Evolutionary conservation across 352 stramenopile species (phyloP).

Genomic region (Phytophthora fragariae): DNA sequence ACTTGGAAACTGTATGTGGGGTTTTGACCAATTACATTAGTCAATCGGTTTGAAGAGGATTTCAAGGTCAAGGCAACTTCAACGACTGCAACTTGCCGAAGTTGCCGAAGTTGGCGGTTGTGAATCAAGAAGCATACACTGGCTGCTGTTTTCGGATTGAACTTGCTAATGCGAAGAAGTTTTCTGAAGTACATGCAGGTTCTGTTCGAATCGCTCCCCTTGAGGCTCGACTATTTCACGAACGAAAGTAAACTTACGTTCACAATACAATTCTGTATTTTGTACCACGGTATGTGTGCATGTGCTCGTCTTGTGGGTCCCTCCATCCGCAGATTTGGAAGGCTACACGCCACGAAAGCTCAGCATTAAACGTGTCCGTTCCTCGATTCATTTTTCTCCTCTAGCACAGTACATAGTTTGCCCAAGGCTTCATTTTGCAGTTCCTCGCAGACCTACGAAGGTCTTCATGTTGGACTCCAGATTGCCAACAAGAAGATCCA

Average conservation of each 20-base stretch:
- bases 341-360: not conserved
- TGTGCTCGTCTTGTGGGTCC: too few relatives aligned
- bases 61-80: not conserved
- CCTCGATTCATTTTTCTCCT: not conserved
- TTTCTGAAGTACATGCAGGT: too few relatives aligned
- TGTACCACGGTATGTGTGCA: too few relatives aligned
- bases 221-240: too few relatives aligned
- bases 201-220: too few relatives aligned
- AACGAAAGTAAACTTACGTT: too few relatives aligned
- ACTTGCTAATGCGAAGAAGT: too few relatives aligned
- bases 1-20: not conserved
- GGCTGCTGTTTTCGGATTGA: too few relatives aligned
- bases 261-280: too few relatives aligned
- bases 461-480: not conserved
- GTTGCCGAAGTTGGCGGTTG: too few relatives aligned
- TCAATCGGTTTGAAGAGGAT: not conserved
- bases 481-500: conserved; percentile 14
- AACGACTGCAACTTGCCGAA: not conserved
- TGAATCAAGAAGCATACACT: too few relatives aligned
- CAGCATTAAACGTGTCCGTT: not conserved
- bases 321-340: not conserved
- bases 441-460: not conserved
- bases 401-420: not conserved
- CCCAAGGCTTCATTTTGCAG: not conserved
- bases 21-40: conserved; percentile 19